phyloP scores from a whole-genome alignment of 345 rosid species.

The Citrus glauca region DNA sequence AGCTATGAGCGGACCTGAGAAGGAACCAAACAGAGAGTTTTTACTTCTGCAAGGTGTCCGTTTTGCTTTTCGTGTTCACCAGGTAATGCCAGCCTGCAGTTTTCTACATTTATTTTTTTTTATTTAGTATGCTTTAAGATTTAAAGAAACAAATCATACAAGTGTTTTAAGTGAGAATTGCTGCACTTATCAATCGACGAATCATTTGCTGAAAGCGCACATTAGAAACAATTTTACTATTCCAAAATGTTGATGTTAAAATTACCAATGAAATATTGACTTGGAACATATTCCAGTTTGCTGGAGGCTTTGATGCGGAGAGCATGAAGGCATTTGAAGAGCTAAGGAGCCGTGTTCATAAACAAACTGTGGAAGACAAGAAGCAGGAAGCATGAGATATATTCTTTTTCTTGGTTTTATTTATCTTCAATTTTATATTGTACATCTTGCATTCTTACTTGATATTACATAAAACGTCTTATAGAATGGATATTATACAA shows the following conservation, averaged over 20 bases:
- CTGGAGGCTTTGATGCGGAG: conserved; percentile 96
- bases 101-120: not conserved
- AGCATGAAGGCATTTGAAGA: conserved; percentile 99
- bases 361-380: conserved; percentile 45
- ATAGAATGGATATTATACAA: conserved; percentile 13
- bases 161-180: not conserved
- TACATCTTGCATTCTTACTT: conserved; percentile 20
- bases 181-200: not conserved
- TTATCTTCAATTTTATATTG: conserved; percentile 12
- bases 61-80: conserved; percentile 95
- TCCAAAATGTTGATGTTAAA: not conserved
- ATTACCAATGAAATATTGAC: not conserved
- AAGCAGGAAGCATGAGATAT: conserved; percentile 31
- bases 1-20: conserved; percentile 67
- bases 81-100: conserved; percentile 41
- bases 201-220: not conserved
- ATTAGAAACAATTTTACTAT: not conserved
- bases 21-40: conserved; percentile 93
- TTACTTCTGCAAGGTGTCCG: conserved; percentile 91
- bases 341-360: conserved; percentile 63
- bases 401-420: not conserved
- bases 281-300: conserved; percentile 54
- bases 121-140: not conserved
- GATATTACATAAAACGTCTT: not conserved
- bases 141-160: not conserved